Conservation (phyloP, 1,139 yeast genomes). For the Candida sojae region DNA sequence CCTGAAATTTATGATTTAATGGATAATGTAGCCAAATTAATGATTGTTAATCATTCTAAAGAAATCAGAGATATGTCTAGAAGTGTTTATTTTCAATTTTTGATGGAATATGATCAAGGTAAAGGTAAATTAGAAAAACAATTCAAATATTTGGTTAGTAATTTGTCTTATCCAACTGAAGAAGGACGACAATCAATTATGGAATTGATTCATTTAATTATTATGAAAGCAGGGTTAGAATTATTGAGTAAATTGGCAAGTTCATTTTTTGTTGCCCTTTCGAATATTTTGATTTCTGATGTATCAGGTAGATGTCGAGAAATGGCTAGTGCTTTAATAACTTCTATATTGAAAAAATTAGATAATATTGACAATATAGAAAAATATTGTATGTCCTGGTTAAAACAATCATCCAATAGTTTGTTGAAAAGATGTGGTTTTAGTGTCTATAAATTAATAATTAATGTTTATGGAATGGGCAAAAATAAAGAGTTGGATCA, state of each 20-base stretch:
- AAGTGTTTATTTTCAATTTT: constrained; percentile 77
- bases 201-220: constrained; percentile 76
- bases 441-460: constrained; percentile 66
- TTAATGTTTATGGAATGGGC: constrained; percentile 51
- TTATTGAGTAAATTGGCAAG: constrained; percentile 63
- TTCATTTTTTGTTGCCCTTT: constrained; percentile 80
- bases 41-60: constrained; percentile 87
- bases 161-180: constrained; percentile 81
- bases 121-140: constrained; percentile 82
- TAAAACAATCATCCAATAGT: constrained; percentile 53
- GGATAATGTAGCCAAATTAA: constrained; percentile 77
- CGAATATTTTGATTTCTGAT: constrained; percentile 78
- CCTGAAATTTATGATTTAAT: constrained; percentile 91
- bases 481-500: constrained; percentile 38
- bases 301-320: constrained; percentile 82
- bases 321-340: constrained; percentile 70
- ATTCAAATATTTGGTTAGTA: constrained; percentile 78
- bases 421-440: constrained; percentile 76
- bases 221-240: constrained; percentile 65
- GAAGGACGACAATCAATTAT: constrained; percentile 88
- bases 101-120: constrained; percentile 95
- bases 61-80: constrained; percentile 87
- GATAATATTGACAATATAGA: constrained; percentile 49
- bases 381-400: constrained; percentile 68
- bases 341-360: constrained; percentile 55